These are phyloP conservation scores for Hanseniaspora nectarophila DNA, from an alignment of 805 yeast species.

Conservation along the genomic window DNA sequence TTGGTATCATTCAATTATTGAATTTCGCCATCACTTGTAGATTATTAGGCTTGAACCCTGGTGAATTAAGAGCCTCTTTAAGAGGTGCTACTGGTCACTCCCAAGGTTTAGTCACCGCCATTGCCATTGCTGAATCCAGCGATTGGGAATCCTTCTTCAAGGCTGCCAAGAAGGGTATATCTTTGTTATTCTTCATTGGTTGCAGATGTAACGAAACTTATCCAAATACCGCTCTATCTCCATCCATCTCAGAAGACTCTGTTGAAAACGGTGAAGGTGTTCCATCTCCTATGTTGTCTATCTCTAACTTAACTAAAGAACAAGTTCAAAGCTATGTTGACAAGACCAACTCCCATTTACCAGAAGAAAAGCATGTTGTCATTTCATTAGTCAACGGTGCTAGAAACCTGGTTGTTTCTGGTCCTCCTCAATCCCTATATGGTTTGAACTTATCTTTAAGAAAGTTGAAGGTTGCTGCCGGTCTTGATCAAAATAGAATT, in stretches of 20 bases:
- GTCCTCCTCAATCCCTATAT: constrained; percentile 95
- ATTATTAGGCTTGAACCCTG: constrained; percentile 77
- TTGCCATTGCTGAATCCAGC: constrained; percentile 71
- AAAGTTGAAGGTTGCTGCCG: constrained; percentile 88
- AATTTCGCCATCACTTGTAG: constrained; percentile 84
- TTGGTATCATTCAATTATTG: constrained; percentile 87
- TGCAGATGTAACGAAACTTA: constrained; percentile 79
- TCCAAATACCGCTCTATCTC: constrained; percentile 90
- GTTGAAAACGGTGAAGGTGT: constrained; percentile 88
- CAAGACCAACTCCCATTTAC: constrained; percentile 85
- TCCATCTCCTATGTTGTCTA: constrained; percentile 95
- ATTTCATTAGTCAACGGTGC: constrained; percentile 92
- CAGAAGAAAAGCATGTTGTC: constrained; percentile 78
- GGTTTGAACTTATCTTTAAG: constrained; percentile 88
- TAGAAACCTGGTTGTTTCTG: constrained; percentile 85
- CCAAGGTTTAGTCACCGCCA: constrained; percentile 85
- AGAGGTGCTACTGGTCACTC: constrained; percentile 77
- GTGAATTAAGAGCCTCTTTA: constrained; percentile 60
- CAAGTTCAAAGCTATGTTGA: constrained; percentile 72
- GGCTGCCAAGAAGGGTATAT: constrained; percentile 64
- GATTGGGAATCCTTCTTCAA: constrained; percentile 74
- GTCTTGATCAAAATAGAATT: constrained; percentile 87
- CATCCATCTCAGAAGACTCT: constrained; percentile 82
- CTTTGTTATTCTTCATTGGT: constrained; percentile 84
- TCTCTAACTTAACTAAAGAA: constrained; percentile 70